A percentile compares a stretch with the other conserved stretches of the same genome.
These are phyloP conservation scores for Talaromyces sp. DNA, from an alignment of 2,329 filamentous ascomycete genomes.

Conservation along the genomic window DNA sequence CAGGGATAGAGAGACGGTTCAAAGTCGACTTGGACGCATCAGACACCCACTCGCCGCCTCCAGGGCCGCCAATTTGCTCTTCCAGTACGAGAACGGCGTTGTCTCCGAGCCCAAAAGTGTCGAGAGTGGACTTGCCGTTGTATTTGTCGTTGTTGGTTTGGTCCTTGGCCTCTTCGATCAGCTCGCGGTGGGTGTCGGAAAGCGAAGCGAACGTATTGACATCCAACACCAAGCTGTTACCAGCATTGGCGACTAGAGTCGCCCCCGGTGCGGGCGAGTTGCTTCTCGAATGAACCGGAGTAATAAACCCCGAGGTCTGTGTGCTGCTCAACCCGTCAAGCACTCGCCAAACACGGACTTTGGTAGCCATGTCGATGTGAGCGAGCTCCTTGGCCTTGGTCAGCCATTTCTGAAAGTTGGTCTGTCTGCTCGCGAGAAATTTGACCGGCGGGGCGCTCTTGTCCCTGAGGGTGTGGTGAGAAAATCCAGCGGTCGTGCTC, in stretches of 20 bases:
- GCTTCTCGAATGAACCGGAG: constrained; percentile 38
- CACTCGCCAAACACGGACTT: constrained; percentile 72
- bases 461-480: constrained; percentile 56
- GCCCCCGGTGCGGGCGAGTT: constrained; percentile 39
- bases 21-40: constrained; percentile 40
- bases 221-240: constrained; percentile 54
- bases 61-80: constrained; percentile 57
- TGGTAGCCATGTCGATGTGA: constrained; percentile 62
- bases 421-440: constrained; percentile 65
- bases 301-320: constrained; percentile 38
- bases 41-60: constrained; percentile 51
- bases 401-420: constrained; percentile 68
- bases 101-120: constrained; percentile 60
- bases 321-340: constrained; percentile 39
- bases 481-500: constrained; percentile 50
- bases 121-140: constrained; percentile 66
- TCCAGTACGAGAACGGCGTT: constrained; percentile 79
- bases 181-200: constrained; percentile 57
- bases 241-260: constrained; percentile 35
- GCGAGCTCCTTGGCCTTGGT: constrained; percentile 64
- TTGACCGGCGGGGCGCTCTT: constrained; percentile 56
- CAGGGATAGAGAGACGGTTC: constrained; percentile 46
- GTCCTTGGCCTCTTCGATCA: constrained; percentile 59
- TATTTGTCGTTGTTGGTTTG: constrained; percentile 67
- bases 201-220: constrained; percentile 58